Base-by-base conservation (phyloP, 208 protist species). In the Porcisia hertigi region DNA sequence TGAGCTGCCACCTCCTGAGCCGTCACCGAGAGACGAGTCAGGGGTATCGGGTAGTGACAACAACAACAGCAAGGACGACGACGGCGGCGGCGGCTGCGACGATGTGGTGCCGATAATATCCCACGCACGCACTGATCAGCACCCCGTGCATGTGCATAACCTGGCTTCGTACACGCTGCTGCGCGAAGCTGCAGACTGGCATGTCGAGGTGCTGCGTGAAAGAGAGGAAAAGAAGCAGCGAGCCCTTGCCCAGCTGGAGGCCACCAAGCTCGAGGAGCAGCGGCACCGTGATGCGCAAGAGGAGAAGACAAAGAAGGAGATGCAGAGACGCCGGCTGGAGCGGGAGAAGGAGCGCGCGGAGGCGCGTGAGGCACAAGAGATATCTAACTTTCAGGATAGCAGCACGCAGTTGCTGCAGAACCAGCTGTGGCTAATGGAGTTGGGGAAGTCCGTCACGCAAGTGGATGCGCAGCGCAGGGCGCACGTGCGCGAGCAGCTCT, bases 131-230 rank as follows among this genome's bases (percentile, higher is more conserved):
- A 39, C 59, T 55, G 67, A 49, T 49, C 59, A 49, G 72, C 60
- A 69, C 39, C 60, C 43, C 72, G 36, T 81, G 57, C 63, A 69
- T n/a, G 77, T 81, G 30, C 71, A 81, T 72, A 76, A 76, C 57
- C 18, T 81, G 30, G 45, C 43, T 65, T 59, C 77, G 45, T 81
- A 73, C 59, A 63, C 53, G 16, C 65, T 65, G 39, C 73, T 81
- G 71, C 77, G 77, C 30, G 77, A 81, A n/a, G 71, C 71, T 8
- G 77, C 77, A 18, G 77, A 81, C 55, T 81, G 77, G 77, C 72
- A 63, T 0, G 71, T 67, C 2, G 77, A 43, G 41, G 57, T 81
- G 41, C 77, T 76, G 66, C 77, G 77, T 20, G 77, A 76, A 49
- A 54, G 71, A 5, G 53, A 47, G 41, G 64, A 81, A 9, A 81